Evolutionary conservation across 805 yeast species (phyloP).

Genomic region (Candida boidinii): DNA sequence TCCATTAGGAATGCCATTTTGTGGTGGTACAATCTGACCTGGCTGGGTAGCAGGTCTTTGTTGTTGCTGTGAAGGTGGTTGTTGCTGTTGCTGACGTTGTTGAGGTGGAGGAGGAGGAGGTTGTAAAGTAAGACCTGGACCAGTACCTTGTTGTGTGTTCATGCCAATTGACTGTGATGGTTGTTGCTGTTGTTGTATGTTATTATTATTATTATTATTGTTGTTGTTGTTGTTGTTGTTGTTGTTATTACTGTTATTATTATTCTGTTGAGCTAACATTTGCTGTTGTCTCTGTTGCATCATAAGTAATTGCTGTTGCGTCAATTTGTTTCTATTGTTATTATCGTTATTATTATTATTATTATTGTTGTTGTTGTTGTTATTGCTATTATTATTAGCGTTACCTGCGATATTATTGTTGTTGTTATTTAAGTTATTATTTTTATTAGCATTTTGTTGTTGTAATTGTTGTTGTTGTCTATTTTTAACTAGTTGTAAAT

Average conservation of each 20-base stretch:
- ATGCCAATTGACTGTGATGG: slow-evolving; percentile 1
- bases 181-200: slow-evolving; percentile 3
- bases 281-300: slow-evolving; percentile 29
- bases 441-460: neutral
- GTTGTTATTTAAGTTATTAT: neutral
- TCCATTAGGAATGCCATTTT: no score
- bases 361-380: slow-evolving; percentile 16
- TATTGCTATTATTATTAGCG: no score
- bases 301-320: slow-evolving; percentile 15
- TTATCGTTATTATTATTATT: slow-evolving; percentile 17
- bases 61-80: slow-evolving; percentile 7
- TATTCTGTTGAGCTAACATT: no score
- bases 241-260: no score
- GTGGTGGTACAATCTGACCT: no score
- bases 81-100: slow-evolving; percentile 7
- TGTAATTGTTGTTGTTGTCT: slow-evolving; percentile 27
- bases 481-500: slow-evolving; percentile 45
- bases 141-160: slow-evolving; percentile 1
- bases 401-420: neutral
- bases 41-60: slow-evolving; percentile 4
- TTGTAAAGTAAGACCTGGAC: slow-evolving; percentile 5
- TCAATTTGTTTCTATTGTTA: no score
- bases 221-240: slow-evolving; percentile 17
- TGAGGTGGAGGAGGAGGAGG: slow-evolving; percentile 1
- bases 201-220: slow-evolving; percentile 17